phyloP scores from a whole-genome alignment of 345 rosid species.

The Chamaenerion angustifolium region DNA sequence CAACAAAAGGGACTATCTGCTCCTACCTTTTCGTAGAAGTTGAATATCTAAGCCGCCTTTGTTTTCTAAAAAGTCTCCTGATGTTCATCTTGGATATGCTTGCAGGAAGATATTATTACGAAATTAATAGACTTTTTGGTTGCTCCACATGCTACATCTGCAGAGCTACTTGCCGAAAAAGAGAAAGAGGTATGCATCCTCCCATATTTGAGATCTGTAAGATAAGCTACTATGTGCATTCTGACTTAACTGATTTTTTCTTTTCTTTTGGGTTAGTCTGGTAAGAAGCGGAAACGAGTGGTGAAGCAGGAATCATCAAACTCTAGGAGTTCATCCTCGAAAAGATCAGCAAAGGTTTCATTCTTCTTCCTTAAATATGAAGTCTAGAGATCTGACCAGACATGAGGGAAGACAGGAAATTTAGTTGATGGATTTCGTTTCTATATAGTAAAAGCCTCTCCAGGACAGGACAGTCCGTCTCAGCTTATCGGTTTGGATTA shows the following conservation, averaged over 20 bases:
- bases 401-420: no score
- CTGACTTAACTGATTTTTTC: not conserved
- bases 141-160: constrained; percentile 66
- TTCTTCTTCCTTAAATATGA: not conserved
- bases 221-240: not conserved
- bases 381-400: not conserved
- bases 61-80: not conserved
- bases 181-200: constrained; percentile 38
- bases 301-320: constrained; percentile 31
- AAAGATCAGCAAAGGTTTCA: constrained; percentile 51
- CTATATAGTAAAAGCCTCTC: no score
- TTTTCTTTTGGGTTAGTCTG: constrained; percentile 27
- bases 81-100: not conserved
- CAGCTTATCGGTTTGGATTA: no score
- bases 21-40: no score
- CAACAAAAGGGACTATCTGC: no score
- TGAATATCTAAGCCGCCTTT: no score
- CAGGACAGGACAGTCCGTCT: no score
- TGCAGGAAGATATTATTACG: constrained; percentile 72
- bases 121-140: constrained; percentile 67
- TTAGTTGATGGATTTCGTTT: no score
- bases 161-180: constrained; percentile 48
- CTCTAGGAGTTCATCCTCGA: constrained; percentile 36
- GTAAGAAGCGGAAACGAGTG: constrained; percentile 59
- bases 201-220: not conserved